A percentile compares a stretch with the other conserved stretches of the same genome.
Conservation (phyloP, 371 early-diverging fungal species). For the Saksenaea oblongispora region DNA sequence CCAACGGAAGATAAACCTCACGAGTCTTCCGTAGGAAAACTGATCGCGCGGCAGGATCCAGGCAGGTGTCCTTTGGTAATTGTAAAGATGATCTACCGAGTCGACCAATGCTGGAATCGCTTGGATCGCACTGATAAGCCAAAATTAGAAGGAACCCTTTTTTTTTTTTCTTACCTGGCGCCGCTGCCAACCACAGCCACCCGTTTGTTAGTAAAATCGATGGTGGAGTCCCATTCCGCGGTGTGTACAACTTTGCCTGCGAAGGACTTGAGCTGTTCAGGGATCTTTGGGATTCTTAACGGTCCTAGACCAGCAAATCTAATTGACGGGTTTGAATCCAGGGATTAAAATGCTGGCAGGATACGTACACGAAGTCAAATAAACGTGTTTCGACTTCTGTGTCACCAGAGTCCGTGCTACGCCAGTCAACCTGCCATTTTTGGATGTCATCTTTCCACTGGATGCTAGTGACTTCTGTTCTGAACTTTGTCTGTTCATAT, state of each 20-base stretch:
- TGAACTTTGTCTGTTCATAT: slow-evolving; percentile 42
- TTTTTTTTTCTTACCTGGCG: slow-evolving; percentile 37
- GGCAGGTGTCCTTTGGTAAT: slow-evolving; percentile 60
- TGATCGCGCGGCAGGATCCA: slow-evolving; percentile 22
- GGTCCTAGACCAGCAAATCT: slow-evolving; percentile 29
- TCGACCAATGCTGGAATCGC: slow-evolving; percentile 50
- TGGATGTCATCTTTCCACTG: slow-evolving; percentile 47
- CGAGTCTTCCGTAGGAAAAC: slow-evolving; percentile 5
- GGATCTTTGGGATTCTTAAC: slow-evolving; percentile 51
- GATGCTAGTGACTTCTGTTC: slow-evolving; percentile 41
- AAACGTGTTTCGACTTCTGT: slow-evolving; percentile 6
- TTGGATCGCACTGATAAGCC: slow-evolving; percentile 42
- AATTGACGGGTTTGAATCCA: slow-evolving; percentile 5
- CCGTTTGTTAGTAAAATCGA: slow-evolving; percentile 46
- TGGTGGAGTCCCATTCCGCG: slow-evolving; percentile 46
- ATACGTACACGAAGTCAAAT: slow-evolving; percentile 34
- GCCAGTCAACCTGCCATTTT: slow-evolving; percentile 45
- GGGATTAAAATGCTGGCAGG: neutral
- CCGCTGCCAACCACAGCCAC: slow-evolving; percentile 57
- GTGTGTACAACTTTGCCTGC: slow-evolving; percentile 51
- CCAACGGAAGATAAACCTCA: slow-evolving; percentile 16
- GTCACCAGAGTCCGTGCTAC: slow-evolving; percentile 1
- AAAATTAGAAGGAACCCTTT: neutral
- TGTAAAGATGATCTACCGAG: slow-evolving; percentile 41
- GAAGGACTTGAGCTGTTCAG: slow-evolving; percentile 49